Percentiles rank a stretch among this genome's conserved stretches.
Evolutionary conservation across 2,329 filamentous ascomycete species (phyloP).

Genomic region (Magnaporthales sp.): DNA sequence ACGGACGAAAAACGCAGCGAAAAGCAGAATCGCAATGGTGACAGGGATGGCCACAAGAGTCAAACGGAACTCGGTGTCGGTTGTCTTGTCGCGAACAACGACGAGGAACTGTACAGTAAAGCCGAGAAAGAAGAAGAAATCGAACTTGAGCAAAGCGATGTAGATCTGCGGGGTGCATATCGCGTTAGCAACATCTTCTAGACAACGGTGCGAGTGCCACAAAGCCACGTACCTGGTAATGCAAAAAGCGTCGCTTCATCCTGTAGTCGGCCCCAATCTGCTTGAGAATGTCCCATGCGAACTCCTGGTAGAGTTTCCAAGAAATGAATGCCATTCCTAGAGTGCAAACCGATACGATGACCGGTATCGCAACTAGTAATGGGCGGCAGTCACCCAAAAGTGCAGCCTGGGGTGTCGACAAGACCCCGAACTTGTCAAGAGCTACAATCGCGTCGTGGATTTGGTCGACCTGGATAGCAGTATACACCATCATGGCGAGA

Average conservation of each 20-base stretch:
- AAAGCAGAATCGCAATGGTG: conserved; percentile 79
- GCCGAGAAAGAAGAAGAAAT: conserved; percentile 99
- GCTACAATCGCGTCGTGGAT: conserved; percentile 63
- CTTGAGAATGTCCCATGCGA: conserved; percentile 99
- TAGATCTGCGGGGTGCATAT: conserved; percentile 61
- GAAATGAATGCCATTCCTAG: conserved; percentile 66
- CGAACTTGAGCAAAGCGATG: conserved; percentile 94
- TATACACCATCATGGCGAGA: conserved; percentile 83
- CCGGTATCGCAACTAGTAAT: conserved; percentile 77
- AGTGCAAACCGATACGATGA: conserved; percentile 70
- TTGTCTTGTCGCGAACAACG: conserved; percentile 59
- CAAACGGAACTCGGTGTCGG: conserved; percentile 69
- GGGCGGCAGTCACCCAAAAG: conserved; percentile 66
- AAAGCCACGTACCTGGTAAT: conserved; percentile 68
- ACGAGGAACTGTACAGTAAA: conserved; percentile 98
- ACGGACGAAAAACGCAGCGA: conserved; percentile 77
- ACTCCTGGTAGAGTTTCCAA: conserved; percentile 97
- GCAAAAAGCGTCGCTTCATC: conserved; percentile 93
- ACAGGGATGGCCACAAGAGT: conserved; percentile 86
- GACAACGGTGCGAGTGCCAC: neutral
- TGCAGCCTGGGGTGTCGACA: conserved; percentile 18
- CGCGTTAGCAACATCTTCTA: neutral
- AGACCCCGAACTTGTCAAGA: conserved; percentile 27
- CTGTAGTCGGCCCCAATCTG: conserved; percentile 95
- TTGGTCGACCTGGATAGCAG: conserved; percentile 86